Percentiles rank a stretch among this genome's conserved stretches.
Conservation (phyloP, 2,329 filamentous ascomycete genomes). For the Claviceps humidiphila region DNA sequence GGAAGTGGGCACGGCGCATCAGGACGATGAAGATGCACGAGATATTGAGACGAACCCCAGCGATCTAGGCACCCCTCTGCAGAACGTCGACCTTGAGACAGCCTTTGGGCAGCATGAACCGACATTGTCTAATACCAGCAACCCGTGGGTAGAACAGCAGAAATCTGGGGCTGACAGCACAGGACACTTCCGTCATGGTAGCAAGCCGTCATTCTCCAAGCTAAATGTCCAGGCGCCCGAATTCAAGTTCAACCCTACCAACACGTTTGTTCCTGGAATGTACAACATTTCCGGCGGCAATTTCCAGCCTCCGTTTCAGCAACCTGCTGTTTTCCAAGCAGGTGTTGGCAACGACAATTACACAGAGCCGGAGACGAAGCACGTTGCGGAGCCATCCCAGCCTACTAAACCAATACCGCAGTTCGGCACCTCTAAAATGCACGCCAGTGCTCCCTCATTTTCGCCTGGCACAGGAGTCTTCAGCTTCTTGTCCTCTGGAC, state of each 20-base stretch:
- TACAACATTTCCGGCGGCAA: conserved; percentile 34
- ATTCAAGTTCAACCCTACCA: conserved; percentile 61
- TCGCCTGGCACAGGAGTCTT: conserved; percentile 53
- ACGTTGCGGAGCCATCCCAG: conserved; percentile 7
- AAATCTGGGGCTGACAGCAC: conserved; percentile 24
- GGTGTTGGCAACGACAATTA: conserved; percentile 8
- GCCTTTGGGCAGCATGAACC: conserved; percentile 37
- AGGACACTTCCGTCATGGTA: conserved; percentile 41
- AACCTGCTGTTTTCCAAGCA: conserved; percentile 32
- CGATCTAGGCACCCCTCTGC: conserved; percentile 52
- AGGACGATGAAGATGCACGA: conserved; percentile 37
- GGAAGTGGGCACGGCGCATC: conserved; percentile 25
- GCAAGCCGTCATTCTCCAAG: conserved; percentile 60
- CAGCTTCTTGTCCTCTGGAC: conserved; percentile 52
- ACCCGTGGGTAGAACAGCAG: conserved; percentile 49
- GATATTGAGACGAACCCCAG: conserved; percentile 65
- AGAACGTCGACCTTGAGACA: conserved; percentile 32
- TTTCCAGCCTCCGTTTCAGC: conserved; percentile 34
- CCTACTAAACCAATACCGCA: conserved; percentile 15
- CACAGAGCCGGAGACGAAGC: neutral
- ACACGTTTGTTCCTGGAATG: conserved; percentile 33
- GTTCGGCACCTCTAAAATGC: conserved; percentile 40
- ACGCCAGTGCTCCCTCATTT: conserved; percentile 57
- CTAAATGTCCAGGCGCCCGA: conserved; percentile 83
- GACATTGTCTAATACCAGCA: conserved; percentile 42